Percentiles rank a stretch among this genome's conserved stretches.
Conservation (phyloP, 179 eudicot species). For the Spergularia azorica region DNA sequence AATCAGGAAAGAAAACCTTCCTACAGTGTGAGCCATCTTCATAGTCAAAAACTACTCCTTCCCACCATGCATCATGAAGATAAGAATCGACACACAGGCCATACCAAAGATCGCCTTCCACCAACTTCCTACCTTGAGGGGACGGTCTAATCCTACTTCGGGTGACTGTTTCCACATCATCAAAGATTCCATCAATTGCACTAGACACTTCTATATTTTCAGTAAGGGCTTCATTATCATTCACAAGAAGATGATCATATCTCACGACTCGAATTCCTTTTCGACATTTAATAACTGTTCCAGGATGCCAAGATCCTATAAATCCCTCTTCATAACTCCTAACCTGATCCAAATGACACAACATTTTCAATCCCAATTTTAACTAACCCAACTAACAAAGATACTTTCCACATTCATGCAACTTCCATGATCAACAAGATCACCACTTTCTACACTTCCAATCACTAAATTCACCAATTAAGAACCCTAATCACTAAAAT, state of each 20-base stretch:
- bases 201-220: constrained; percentile 50
- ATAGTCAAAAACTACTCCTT: constrained; percentile 87
- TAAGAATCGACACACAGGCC: constrained; percentile 82
- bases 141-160: constrained; percentile 68
- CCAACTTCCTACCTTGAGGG: constrained; percentile 31
- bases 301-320: constrained; percentile 86
- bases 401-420: neutral
- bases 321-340: constrained; percentile 81
- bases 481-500: neutral
- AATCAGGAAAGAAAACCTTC: constrained; percentile 79
- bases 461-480: neutral
- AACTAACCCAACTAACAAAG: constrained; percentile 4
- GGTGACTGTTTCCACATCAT: constrained; percentile 2
- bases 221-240: constrained; percentile 30
- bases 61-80: constrained; percentile 91
- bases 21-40: constrained; percentile 45
- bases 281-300: constrained; percentile 34
- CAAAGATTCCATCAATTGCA: constrained; percentile 40
- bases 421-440: constrained; percentile 11
- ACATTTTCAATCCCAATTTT: neutral
- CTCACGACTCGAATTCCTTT: constrained; percentile 36
- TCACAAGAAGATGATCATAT: constrained; percentile 51
- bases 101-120: constrained; percentile 35
- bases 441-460: neutral
- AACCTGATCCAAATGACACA: constrained; percentile 48